Evolutionary conservation across 73 alveolate species (phyloP), one percentile per base, ranked within the genome.

Genomic region (Stentor coeruleus): DNA sequence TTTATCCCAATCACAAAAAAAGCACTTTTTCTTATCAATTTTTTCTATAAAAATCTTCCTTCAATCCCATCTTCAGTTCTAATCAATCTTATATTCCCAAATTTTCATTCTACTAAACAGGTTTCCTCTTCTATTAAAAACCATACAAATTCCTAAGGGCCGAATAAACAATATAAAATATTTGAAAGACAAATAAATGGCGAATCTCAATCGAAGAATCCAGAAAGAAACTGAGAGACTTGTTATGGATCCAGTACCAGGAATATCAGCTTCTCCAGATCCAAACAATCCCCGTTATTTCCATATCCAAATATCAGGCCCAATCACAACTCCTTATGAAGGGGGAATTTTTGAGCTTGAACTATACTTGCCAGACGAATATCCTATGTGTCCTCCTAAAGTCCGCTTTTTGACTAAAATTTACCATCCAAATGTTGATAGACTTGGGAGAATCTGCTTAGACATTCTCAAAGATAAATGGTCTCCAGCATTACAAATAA

Each of bases 331-430:
- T 55, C 95, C 98, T 40, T 96, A 94, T 82, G 96, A 94, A 79
- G 95, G 93, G 35, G 99, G 99, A 33, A 39, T 87, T 60, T 95
- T 94, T 86, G 81, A 88, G 55, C 88, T 92, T 39, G 97, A 94
- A 84, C 91, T 95, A 66, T 94, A 83, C 91, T 86, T 95, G 37
- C 97, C 97, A n/a, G 98, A 95, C 59, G 98, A 95, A 59, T 95
- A 96, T 87, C 99, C 99, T 31, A 92, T 93, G 98, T 97, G 89
- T 59, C 98, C 99, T 14, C 99, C 99, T 35, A 95, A 93, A 89
- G 97, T 94, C 55, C 94, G 96, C 58, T 95, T 95, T 91, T 84
- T 92, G 86, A 95, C 99, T 38, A 93, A 95, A 85, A 95, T 95
- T 84, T 95, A 86, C 85, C 99, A 95, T 86, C 99, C 99, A 1